Evolutionary conservation across 2,329 filamentous ascomycete genomes (phyloP).

Genomic region (Keithomyces neogunnii): DNA sequence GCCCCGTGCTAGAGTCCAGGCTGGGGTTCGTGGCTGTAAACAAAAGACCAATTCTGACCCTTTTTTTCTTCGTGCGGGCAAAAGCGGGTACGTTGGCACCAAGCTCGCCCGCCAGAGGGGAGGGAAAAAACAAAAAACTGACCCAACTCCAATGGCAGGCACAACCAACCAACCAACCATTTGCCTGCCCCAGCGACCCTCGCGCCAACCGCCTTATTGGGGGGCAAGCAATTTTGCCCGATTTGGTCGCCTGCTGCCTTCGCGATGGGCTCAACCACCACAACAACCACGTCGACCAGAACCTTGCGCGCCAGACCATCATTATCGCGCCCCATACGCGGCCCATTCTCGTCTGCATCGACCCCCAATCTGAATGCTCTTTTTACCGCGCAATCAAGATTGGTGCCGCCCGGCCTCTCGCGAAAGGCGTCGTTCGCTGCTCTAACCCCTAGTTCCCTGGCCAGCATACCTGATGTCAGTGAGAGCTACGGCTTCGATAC

Average conservation of each 20-base stretch:
- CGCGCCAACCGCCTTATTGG: background rate
- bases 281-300: constrained; percentile 10
- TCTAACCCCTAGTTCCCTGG: constrained; percentile 54
- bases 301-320: constrained; percentile 12
- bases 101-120: background rate
- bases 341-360: constrained; percentile 40
- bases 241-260: constrained; percentile 7
- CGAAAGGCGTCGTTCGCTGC: constrained; percentile 67
- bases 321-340: constrained; percentile 29
- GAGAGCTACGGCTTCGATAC: constrained; percentile 54
- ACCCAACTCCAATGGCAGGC: background rate
- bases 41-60: constrained; percentile 9
- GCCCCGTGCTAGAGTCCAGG: background rate
- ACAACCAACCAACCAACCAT: background rate
- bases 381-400: constrained; percentile 41
- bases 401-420: constrained; percentile 40
- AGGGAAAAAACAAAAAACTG: no score
- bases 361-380: constrained; percentile 50
- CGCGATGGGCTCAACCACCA: constrained; percentile 13
- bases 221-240: constrained; percentile 1
- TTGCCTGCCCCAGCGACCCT: background rate
- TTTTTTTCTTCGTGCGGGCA: background rate
- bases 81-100: background rate
- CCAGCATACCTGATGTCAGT: constrained; percentile 58
- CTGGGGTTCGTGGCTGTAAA: constrained; percentile 8